A percentile compares a stretch with the other conserved stretches of the same genome.
phyloP scores from a whole-genome alignment of 352 stramenopile species.

The Globisporangium radiosum region DNA sequence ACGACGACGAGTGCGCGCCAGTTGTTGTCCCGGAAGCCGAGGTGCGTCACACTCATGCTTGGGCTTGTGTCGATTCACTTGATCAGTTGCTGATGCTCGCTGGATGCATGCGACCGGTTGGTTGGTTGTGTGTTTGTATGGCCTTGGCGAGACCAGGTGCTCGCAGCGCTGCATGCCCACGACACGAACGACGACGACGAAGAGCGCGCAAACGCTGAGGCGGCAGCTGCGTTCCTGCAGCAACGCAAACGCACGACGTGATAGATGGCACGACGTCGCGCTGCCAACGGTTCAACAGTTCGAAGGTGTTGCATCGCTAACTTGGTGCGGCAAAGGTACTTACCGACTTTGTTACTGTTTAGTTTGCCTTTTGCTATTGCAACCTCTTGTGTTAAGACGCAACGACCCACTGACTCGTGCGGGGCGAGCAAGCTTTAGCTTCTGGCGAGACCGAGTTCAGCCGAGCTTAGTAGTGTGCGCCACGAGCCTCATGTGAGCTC shows the following conservation, averaged over 20 bases:
- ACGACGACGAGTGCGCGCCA: conserved; percentile 43
- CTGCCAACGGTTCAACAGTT: neutral
- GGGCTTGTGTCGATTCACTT: no score
- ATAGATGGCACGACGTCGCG: neutral
- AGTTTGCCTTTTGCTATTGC: no score
- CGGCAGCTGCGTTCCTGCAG: conserved; percentile 9
- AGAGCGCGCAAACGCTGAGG: conserved; percentile 8
- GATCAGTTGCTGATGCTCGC: neutral
- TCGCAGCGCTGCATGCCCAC: neutral
- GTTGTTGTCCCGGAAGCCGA: conserved; percentile 35
- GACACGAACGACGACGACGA: neutral
- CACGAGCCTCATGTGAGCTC: no score
- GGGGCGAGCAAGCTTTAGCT: no score
- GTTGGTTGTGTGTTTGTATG: no score
- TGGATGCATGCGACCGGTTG: neutral
- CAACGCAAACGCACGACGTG: neutral
- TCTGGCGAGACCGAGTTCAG: no score
- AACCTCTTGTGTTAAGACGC: no score
- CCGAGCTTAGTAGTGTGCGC: no score
- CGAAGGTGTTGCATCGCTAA: neutral
- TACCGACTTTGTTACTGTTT: no score
- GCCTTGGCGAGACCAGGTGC: neutral
- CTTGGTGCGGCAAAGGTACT: no score
- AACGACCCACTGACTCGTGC: no score
- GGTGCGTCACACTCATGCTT: conserved; percentile 13